Evolutionary conservation across 257 asterid genomes (phyloP).

Genomic region (Salvia hispanica): DNA sequence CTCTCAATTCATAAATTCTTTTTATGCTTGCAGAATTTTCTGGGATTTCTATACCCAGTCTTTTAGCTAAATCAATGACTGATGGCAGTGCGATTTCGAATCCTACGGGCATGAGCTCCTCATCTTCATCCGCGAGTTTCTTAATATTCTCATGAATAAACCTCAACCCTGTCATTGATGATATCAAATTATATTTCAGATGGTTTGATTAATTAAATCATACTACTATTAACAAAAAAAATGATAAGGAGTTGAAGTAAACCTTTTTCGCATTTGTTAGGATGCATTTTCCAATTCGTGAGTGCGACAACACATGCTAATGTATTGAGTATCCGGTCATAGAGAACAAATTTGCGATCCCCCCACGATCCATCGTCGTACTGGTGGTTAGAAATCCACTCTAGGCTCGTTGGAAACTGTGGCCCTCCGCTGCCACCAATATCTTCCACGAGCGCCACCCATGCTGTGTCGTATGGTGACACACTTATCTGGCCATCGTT

Average conservation of each 20-base stretch:
- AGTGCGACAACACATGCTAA: constrained; percentile 76
- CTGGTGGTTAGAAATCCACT: constrained; percentile 69
- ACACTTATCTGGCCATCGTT: constrained; percentile 58
- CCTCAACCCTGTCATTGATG: too few species aligned
- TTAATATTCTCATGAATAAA: constrained; percentile 36
- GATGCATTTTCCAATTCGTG: constrained; percentile 59
- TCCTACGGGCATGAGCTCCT: constrained; percentile 77
- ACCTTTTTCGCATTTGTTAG: constrained; percentile 45
- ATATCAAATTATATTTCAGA: too few species aligned
- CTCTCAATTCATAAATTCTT: constrained; percentile 49
- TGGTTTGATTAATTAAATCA: too few species aligned
- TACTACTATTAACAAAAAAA: too few species aligned
- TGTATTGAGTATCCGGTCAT: constrained; percentile 68
- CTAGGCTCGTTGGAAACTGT: constrained; percentile 59
- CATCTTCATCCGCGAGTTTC: constrained; percentile 58
- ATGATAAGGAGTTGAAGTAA: too few species aligned
- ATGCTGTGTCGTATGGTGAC: constrained; percentile 82
- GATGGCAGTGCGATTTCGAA: constrained; percentile 81
- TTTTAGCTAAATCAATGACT: constrained; percentile 57
- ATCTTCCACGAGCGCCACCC: constrained; percentile 79
- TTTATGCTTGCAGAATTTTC: constrained; percentile 51
- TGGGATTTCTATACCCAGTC: constrained; percentile 52
- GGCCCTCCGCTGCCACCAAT: constrained; percentile 37
- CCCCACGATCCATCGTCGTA: constrained; percentile 85
- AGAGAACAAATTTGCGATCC: constrained; percentile 37